Percentiles rank a stretch among this genome's conserved stretches.
These are phyloP conservation scores for Nicotiana benthamiana DNA, from an alignment of 257 asterid species.

Conservation along the genomic window DNA sequence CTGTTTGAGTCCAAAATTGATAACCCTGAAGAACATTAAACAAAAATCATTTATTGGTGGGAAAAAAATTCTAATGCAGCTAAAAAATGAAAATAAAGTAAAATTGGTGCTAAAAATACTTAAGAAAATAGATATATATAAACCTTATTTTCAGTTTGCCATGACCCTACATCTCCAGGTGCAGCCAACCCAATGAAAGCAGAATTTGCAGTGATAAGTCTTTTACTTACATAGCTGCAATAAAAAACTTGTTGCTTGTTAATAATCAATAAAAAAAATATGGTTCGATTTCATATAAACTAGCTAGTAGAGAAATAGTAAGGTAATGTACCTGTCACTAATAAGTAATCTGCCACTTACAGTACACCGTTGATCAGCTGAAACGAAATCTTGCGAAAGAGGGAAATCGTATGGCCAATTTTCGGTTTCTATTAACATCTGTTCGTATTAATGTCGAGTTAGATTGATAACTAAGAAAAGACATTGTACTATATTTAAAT, in stretches of 20 bases:
- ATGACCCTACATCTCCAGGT: constrained; percentile 50
- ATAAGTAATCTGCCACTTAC: constrained; percentile 45
- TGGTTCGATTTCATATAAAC: not conserved
- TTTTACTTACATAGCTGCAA: constrained; percentile 27
- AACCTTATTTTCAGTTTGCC: constrained; percentile 80
- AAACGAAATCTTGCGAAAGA: constrained; percentile 33
- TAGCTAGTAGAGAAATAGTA: not conserved
- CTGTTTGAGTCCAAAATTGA: constrained; percentile 14
- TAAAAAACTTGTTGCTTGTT: not conserved
- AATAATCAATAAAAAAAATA: too few species aligned
- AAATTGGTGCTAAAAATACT: not conserved
- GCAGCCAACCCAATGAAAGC: constrained; percentile 63
- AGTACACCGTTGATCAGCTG: constrained; percentile 39
- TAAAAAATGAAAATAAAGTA: not conserved
- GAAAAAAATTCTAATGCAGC: not conserved
- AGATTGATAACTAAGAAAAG: not conserved
- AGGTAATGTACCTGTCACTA: constrained; percentile 33
- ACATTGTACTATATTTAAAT: not conserved
- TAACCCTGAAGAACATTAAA: constrained; percentile 1
- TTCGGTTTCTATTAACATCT: constrained; percentile 46
- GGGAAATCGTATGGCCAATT: constrained; percentile 70
- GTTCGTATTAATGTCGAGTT: not conserved
- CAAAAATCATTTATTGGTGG: not conserved
- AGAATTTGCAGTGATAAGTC: constrained; percentile 17
- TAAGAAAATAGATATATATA: not conserved